phyloP scores from a whole-genome alignment of 2,329 filamentous ascomycete species.

The Atkinsonella hypoxylon region DNA sequence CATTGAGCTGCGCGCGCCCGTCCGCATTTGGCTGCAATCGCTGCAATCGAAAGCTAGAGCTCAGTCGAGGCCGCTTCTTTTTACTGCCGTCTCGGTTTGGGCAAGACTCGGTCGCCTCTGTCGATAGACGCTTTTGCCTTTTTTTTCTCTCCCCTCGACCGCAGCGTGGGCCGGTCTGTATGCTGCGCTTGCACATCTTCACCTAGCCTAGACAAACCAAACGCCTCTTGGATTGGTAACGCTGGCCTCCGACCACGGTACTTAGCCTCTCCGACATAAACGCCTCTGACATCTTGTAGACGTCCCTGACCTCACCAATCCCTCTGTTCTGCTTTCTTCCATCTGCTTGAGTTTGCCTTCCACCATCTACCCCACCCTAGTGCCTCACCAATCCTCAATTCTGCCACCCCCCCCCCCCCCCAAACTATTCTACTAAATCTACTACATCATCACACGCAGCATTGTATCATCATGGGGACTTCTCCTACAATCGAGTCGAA shows the following conservation, averaged over 20 bases:
- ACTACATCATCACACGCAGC: conserved; percentile 31
- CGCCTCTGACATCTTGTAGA: conserved; percentile 10
- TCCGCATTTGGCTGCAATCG: conserved; percentile 4
- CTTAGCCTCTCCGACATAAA: conserved; percentile 4
- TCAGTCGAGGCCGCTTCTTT: conserved; percentile 3
- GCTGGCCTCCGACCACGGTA: background rate
- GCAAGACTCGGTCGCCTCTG: background rate
- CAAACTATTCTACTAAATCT: conserved; percentile 21
- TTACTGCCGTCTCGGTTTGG: background rate
- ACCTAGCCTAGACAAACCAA: conserved; percentile 1
- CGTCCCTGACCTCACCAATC: conserved; percentile 30
- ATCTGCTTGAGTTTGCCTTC: conserved; percentile 9
- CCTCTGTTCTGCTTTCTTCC: conserved; percentile 12
- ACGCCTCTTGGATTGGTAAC: background rate
- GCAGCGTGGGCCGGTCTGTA: background rate
- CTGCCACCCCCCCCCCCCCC: background rate
- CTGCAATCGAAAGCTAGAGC: conserved; percentile 1
- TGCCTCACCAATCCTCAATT: conserved; percentile 16
- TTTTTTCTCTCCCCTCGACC: background rate
- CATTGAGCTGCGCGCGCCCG: conserved; percentile 4
- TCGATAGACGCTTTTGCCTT: conserved; percentile 1
- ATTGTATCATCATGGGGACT: conserved; percentile 39
- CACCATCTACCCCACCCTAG: conserved; percentile 17
- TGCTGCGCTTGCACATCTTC: conserved; percentile 8
- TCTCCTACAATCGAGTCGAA: conserved; percentile 31